Conservation (phyloP, 345 rosid species). For the Arabis alpina region DNA sequence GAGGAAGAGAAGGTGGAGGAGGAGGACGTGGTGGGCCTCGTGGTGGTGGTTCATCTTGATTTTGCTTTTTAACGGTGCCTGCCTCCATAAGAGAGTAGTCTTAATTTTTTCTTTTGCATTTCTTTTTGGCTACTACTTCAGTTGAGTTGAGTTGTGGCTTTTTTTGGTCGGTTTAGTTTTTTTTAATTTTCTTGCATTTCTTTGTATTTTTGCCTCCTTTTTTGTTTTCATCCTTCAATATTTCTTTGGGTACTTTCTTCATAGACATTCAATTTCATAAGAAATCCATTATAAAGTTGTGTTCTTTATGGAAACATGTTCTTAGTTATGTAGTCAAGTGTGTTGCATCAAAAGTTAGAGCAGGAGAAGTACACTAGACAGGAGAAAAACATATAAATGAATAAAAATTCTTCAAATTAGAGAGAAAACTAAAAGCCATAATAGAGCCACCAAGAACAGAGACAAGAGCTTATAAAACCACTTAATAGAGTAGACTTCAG, state of each 20-base stretch:
- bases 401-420: not conserved
- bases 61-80: slow-evolving; percentile 17
- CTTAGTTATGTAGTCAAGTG: not conserved
- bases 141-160: slow-evolving; percentile 31
- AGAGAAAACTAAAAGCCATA: not conserved
- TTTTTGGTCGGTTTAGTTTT: slow-evolving; percentile 28
- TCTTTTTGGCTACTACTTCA: slow-evolving; percentile 8
- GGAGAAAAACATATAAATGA: not conserved
- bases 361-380: not conserved
- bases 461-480: not conserved
- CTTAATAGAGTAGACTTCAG: not conserved
- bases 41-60: slow-evolving; percentile 45
- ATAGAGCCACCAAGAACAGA: not conserved
- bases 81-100: slow-evolving; percentile 29
- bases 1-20: slow-evolving; percentile 52
- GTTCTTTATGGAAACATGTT: not conserved
- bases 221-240: slow-evolving; percentile 24
- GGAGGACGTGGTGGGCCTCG: slow-evolving; percentile 45
- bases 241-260: slow-evolving; percentile 25
- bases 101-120: slow-evolving; percentile 12
- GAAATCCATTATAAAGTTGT: slow-evolving; percentile 32
- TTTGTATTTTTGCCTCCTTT: slow-evolving; percentile 1
- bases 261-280: slow-evolving; percentile 41
- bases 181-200: slow-evolving; percentile 4
- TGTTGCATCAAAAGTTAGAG: not conserved